A percentile compares a stretch with the other conserved stretches of the same genome.
These are phyloP conservation scores for Corynespora cassiicola DNA, from an alignment of 2,329 filamentous ascomycete genomes.

Conservation along the genomic window DNA sequence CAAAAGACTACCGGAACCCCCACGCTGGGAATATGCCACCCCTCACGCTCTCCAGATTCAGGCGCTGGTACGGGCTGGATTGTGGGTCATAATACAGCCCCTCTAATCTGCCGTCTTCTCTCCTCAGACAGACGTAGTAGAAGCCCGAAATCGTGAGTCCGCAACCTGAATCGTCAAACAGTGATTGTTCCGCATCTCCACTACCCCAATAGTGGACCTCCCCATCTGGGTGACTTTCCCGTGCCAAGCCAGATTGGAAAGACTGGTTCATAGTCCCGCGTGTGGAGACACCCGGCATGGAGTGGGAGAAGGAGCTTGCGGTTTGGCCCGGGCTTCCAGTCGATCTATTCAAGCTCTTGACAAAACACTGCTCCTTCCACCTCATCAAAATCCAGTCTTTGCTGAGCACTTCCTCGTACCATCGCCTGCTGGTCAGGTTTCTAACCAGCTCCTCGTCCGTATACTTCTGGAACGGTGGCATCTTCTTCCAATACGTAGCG, in stretches of 20 bases:
- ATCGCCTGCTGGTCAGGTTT: constrained; percentile 50
- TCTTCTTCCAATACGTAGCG: constrained; percentile 56
- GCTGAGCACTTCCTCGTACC: constrained; percentile 41
- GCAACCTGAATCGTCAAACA: constrained; percentile 42
- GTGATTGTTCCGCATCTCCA: constrained; percentile 25
- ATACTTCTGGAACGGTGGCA: constrained; percentile 51
- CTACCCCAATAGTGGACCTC: constrained; percentile 3
- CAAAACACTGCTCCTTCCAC: constrained; percentile 62
- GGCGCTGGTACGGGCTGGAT: constrained; percentile 60
- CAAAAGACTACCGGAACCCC: constrained; percentile 47
- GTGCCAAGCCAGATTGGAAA: constrained; percentile 4
- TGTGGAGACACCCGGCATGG: constrained; percentile 3
- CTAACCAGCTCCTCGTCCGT: constrained; percentile 50
- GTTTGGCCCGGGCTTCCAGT: constrained; percentile 20
- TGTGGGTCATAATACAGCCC: constrained; percentile 63
- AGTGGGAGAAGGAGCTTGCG: constrained; percentile 13
- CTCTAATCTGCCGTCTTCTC: constrained; percentile 55
- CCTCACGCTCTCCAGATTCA: constrained; percentile 50
- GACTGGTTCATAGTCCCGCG: constrained; percentile 1
- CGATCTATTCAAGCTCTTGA: constrained; percentile 39
- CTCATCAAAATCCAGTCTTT: constrained; percentile 63
- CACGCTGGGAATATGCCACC: constrained; percentile 46
- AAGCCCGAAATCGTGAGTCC: constrained; percentile 62
- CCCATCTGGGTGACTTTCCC: not conserved
- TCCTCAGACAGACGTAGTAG: constrained; percentile 59